phyloP scores from a whole-genome alignment of 106 monocot species.

The Dioscorea zingiberensis region DNA sequence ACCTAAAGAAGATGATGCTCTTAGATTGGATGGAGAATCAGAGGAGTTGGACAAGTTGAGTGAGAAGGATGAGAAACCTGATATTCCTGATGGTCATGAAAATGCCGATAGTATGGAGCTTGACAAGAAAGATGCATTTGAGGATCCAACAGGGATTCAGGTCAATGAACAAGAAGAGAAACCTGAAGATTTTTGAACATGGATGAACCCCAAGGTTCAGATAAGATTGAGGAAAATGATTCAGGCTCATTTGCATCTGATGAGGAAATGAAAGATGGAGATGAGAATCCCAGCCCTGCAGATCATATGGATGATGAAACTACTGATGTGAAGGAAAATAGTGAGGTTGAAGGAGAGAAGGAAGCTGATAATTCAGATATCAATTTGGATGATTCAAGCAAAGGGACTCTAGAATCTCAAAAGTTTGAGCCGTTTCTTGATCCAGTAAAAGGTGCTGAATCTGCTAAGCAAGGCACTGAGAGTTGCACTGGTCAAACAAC shows the following conservation, averaged over 20 bases:
- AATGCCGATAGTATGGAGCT: conserved; percentile 21
- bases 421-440: conserved; percentile 19
- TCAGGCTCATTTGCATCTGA: conserved; percentile 19
- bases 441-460: conserved; percentile 13
- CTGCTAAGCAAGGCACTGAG: conserved; percentile 15
- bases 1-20: conserved; percentile 55
- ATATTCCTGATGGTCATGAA: conserved; percentile 25
- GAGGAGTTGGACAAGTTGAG: conserved; percentile 13
- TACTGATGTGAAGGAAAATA: conserved; percentile 16
- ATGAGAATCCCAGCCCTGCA: conserved; percentile 12
- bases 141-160: conserved; percentile 54
- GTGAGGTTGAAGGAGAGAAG: neutral
- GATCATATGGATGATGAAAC: conserved; percentile 32
- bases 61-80: conserved; percentile 15
- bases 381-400: conserved; percentile 21
- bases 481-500: conserved; percentile 36
- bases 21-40: conserved; percentile 25
- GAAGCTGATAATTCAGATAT: conserved; percentile 7
- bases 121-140: conserved; percentile 40
- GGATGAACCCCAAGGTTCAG: conserved; percentile 34
- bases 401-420: conserved; percentile 13
- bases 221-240: conserved; percentile 19
- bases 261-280: conserved; percentile 35
- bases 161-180: conserved; percentile 33
- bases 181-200: conserved; percentile 23